A percentile compares a stretch with the other conserved stretches of the same genome.
phyloP scores from a whole-genome alignment of 768 basidiomycete genomes.

The Kwoniella botswanensis region DNA sequence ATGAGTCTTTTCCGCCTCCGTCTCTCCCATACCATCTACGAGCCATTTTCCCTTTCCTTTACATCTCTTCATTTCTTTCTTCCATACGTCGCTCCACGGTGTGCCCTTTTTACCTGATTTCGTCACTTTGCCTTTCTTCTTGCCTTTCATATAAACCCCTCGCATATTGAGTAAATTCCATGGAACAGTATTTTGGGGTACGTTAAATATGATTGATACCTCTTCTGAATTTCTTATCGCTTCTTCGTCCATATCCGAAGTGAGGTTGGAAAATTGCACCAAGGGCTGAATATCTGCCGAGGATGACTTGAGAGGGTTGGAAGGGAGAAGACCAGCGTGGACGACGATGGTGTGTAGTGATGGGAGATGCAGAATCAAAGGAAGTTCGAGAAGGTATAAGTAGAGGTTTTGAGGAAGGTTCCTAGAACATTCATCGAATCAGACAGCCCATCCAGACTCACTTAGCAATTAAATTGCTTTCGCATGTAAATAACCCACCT shows the following conservation, averaged over 20 bases:
- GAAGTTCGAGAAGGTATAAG: slow-evolving; percentile 74
- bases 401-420: slow-evolving; percentile 69
- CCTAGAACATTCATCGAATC: slow-evolving; percentile 42
- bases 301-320: slow-evolving; percentile 66
- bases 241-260: slow-evolving; percentile 16
- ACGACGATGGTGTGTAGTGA: slow-evolving; percentile 75
- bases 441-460: neutral
- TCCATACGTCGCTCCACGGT: slow-evolving; percentile 79
- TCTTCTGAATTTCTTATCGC: slow-evolving; percentile 60
- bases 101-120: slow-evolving; percentile 64
- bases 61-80: slow-evolving; percentile 54
- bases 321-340: slow-evolving; percentile 81
- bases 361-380: slow-evolving; percentile 75
- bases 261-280: slow-evolving; percentile 58
- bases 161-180: slow-evolving; percentile 80
- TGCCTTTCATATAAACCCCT: slow-evolving; percentile 61
- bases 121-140: slow-evolving; percentile 56
- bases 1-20: slow-evolving; percentile 30
- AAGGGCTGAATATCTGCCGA: slow-evolving; percentile 71
- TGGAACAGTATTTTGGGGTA: slow-evolving; percentile 78
- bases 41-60: slow-evolving; percentile 34
- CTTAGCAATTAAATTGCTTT: neutral
- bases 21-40: slow-evolving; percentile 65
- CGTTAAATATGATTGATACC: slow-evolving; percentile 66
- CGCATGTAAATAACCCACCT: slow-evolving; percentile 58